Evolutionary conservation across 305 asterid genomes (phyloP).

Genomic region (Solanum hybrid): DNA sequence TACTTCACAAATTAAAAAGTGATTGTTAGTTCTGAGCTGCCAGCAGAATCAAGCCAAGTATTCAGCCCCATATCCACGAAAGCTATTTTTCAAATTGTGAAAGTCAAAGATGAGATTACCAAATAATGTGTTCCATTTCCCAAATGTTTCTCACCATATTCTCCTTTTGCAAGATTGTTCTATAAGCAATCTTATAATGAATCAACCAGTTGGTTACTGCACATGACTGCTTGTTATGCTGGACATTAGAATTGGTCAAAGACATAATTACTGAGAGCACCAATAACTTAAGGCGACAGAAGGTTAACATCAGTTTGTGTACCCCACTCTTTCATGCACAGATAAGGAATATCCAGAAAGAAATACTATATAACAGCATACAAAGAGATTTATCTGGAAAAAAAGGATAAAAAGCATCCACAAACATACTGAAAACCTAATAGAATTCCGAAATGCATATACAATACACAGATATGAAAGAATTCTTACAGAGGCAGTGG

Average conservation of each 20-base stretch:
- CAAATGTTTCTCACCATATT: not conserved
- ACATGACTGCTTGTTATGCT: not conserved
- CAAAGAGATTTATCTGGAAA: not conserved
- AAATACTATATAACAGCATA: not conserved
- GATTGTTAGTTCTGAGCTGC: not conserved
- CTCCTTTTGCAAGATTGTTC: not conserved
- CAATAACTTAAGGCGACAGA: not conserved
- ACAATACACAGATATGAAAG: not conserved
- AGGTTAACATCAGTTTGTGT: not conserved
- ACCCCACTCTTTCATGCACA: not conserved
- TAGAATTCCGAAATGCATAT: not conserved
- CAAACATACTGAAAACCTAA: not conserved
- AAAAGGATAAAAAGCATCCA: not conserved
- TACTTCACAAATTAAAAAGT: not conserved
- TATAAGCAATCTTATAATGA: not conserved
- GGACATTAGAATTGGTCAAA: not conserved
- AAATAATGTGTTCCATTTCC: not conserved
- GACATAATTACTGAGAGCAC: not conserved
- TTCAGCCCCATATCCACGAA: not conserved
- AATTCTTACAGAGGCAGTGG: slow-evolving; percentile 45
- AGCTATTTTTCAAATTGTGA: not conserved
- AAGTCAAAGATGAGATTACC: not conserved
- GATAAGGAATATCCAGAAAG: not conserved
- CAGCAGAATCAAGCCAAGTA: not conserved
- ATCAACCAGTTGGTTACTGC: not conserved